Percentiles rank a stretch among this genome's conserved stretches.
Conservation (phyloP, 1,139 yeast species). For the Eremothecium cymbalariae region DNA sequence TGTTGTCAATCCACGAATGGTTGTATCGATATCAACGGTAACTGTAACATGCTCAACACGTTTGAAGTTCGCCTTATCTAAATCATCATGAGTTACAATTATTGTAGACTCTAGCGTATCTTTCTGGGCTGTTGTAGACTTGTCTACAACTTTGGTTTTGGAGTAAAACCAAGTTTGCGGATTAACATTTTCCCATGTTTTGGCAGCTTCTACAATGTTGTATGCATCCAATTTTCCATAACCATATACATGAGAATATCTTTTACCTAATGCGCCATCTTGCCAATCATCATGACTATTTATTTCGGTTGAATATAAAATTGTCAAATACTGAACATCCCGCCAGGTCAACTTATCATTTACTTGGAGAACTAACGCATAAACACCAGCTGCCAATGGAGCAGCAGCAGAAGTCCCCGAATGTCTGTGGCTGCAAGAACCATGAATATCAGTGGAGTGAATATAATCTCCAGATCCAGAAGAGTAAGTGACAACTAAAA, state of each 20-base stretch:
- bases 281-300: constrained; percentile 66
- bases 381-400: constrained; percentile 93
- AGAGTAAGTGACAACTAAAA: constrained; percentile 89
- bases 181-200: constrained; percentile 72
- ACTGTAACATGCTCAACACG: constrained; percentile 82
- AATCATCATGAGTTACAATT: constrained; percentile 41
- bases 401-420: constrained; percentile 99
- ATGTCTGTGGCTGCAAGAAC: constrained; percentile 63
- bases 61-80: constrained; percentile 53
- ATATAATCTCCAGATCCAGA: constrained; percentile 88
- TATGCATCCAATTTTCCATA: constrained; percentile 90
- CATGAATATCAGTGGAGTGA: constrained; percentile 79
- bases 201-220: constrained; percentile 63
- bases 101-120: constrained; percentile 38
- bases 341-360: constrained; percentile 93
- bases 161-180: constrained; percentile 82
- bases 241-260: constrained; percentile 82
- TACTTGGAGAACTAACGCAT: constrained; percentile 69
- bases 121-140: constrained; percentile 21
- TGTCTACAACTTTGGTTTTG: constrained; percentile 22
- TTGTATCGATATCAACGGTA: constrained; percentile 59
- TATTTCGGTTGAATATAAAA: constrained; percentile 63
- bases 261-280: constrained; percentile 43
- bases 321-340: constrained; percentile 80
- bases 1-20: constrained; percentile 61